phyloP scores from a whole-genome alignment of 805 yeast genomes.

The Citeromyces matritensis region DNA sequence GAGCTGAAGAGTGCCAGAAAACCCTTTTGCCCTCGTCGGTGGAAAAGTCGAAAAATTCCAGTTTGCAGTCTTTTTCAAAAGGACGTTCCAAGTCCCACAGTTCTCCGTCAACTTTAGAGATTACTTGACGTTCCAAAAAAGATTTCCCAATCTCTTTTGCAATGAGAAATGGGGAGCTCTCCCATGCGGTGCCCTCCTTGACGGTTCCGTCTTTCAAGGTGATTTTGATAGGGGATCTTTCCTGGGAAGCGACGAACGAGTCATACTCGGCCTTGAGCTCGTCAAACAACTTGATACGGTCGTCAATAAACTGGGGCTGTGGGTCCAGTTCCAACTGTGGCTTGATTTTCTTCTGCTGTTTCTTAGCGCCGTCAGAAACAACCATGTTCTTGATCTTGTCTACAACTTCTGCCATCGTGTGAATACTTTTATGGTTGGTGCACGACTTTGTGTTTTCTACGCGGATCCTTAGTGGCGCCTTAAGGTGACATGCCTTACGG shows the following conservation, averaged over 20 bases:
- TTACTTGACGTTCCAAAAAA: conserved; percentile 77
- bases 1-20: conserved; percentile 99
- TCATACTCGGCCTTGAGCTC: conserved; percentile 67
- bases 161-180: conserved; percentile 78
- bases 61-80: conserved; percentile 49
- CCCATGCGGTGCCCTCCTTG: conserved; percentile 73
- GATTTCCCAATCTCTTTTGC: conserved; percentile 79
- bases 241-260: conserved; percentile 49
- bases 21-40: conserved; percentile 90
- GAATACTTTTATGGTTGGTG: no score
- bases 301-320: conserved; percentile 71
- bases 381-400: conserved; percentile 7
- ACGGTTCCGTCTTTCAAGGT: conserved; percentile 78
- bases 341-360: conserved; percentile 24
- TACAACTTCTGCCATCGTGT: conserved; percentile 8
- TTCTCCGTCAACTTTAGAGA: conserved; percentile 79
- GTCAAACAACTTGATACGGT: conserved; percentile 68
- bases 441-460: no score
- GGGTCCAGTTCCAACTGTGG: conserved; percentile 45
- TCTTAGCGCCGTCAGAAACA: conserved; percentile 10
- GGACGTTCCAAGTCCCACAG: conserved; percentile 97
- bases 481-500: no score
- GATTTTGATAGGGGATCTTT: conserved; percentile 46
- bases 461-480: no score
- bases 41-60: conserved; percentile 84